phyloP scores from a whole-genome alignment of 352 stramenopile genomes.

The Globisporangium spiculum region DNA sequence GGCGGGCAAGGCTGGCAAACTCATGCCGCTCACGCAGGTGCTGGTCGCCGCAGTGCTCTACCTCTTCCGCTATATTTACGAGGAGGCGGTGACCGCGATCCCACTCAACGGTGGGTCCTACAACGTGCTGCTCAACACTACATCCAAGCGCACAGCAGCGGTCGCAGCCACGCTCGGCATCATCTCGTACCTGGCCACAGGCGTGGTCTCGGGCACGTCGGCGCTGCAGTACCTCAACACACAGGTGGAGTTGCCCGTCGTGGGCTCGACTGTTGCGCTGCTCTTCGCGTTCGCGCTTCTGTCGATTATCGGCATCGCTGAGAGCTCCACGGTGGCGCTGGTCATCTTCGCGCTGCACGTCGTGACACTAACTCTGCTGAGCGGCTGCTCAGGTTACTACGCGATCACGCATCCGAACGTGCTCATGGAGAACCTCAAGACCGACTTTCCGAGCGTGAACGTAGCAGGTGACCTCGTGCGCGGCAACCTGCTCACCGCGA shows the following conservation, averaged over 20 bases:
- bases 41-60: slow-evolving; percentile 75
- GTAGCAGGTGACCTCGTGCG: slow-evolving; percentile 29
- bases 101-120: slow-evolving; percentile 91
- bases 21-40: slow-evolving; percentile 81
- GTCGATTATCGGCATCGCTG: slow-evolving; percentile 82
- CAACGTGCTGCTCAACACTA: slow-evolving; percentile 91
- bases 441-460: slow-evolving; percentile 57
- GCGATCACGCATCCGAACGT: slow-evolving; percentile 53
- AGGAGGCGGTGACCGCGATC: slow-evolving; percentile 88
- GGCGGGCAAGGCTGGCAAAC: slow-evolving; percentile 69
- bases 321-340: slow-evolving; percentile 82
- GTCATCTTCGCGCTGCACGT: slow-evolving; percentile 86
- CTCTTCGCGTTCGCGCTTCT: slow-evolving; percentile 85
- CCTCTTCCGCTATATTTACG: slow-evolving; percentile 86
- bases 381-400: slow-evolving; percentile 55
- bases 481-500: slow-evolving; percentile 51
- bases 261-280: slow-evolving; percentile 45
- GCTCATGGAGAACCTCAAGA: slow-evolving; percentile 66
- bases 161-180: slow-evolving; percentile 87
- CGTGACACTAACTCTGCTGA: slow-evolving; percentile 70
- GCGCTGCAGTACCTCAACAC: slow-evolving; percentile 63
- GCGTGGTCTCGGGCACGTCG: slow-evolving; percentile 63
- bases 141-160: slow-evolving; percentile 86
- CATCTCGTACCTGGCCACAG: slow-evolving; percentile 91
- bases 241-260: slow-evolving; percentile 39